Percentiles rank a stretch among this genome's conserved stretches.
phyloP scores from a whole-genome alignment of 2,329 filamentous ascomycete species.

The Neobulgaria alba region DNA sequence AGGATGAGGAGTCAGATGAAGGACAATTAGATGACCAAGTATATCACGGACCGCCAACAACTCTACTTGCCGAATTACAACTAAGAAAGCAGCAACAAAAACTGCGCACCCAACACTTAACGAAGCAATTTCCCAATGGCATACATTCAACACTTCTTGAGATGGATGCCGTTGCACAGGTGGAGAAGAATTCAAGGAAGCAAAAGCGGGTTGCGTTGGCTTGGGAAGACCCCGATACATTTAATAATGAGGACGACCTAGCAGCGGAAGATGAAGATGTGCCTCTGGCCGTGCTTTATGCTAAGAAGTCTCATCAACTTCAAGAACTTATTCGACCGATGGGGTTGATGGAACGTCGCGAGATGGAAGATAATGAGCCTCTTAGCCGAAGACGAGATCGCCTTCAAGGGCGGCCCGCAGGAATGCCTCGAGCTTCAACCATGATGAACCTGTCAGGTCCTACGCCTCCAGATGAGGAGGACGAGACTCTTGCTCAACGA shows the following conservation, averaged over 20 bases:
- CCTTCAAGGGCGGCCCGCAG: conserved; percentile 20
- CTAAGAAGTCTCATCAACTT: conserved; percentile 33
- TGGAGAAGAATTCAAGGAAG: conserved; percentile 67
- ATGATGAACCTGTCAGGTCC: conserved; percentile 19
- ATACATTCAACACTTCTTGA: conserved; percentile 86
- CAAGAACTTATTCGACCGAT: conserved; percentile 55
- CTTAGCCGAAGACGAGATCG: conserved; percentile 26
- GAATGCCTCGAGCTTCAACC: conserved; percentile 19
- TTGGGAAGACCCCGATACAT: conserved; percentile 65
- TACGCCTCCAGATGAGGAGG: conserved; percentile 34
- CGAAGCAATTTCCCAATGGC: conserved; percentile 58
- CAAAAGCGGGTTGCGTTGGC: conserved; percentile 75
- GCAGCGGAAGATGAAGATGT: conserved; percentile 72
- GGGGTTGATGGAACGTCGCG: conserved; percentile 70
- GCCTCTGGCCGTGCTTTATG: conserved; percentile 73
- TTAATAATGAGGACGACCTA: conserved; percentile 35
- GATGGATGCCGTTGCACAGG: conserved; percentile 81
- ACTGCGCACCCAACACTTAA: conserved; percentile 62
- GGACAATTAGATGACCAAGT: conserved; percentile 35
- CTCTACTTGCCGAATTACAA: conserved; percentile 84
- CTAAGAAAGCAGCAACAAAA: conserved; percentile 84
- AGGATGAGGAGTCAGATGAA: conserved; percentile 38
- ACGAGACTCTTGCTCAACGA: conserved; percentile 59
- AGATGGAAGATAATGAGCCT: conserved; percentile 88
- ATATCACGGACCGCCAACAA: conserved; percentile 71